Base-by-base conservation (phyloP, 371 early-diverging fungal genomes). In the Chytridiales sp. region DNA sequence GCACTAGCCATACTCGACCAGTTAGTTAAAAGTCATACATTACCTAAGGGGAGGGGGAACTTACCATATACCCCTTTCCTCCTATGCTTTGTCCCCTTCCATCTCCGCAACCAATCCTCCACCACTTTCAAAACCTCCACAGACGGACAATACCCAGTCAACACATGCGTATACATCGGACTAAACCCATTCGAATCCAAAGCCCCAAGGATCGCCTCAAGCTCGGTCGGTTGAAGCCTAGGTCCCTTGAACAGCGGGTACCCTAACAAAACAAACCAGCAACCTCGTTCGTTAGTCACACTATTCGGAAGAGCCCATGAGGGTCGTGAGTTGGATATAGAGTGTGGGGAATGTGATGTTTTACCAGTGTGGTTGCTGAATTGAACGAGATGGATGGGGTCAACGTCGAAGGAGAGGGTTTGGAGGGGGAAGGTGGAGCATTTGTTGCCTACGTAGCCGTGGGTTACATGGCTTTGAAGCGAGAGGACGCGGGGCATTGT, bases 351-450 rank as follows among this genome's bases (percentile, higher is more conserved):
- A 46, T 17, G 47, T 24, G 34, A 19, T 32, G 6, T n/a, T n/a
- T 35, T 29, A 67, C 72, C 73, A 11, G 58, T 64, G 74, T 95
- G 95, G 72, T 95, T 96, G 40, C 90, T 89, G 61, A 95, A 90
- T 62, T 89, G 92, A 39, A 96, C 95, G 0, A 94, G 89, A 79
- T 95, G 93, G 53, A 96, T 69, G 3, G 88, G 84, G 69, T 94
- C 94, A 17, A 96, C 95, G 57, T 96, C 91, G 71, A 85, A 91
- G 15, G 94, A 94, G 0, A 93, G 79, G 2, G 87, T 74, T 70
- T 94, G 94, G 22, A 96, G 80, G 0, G 97, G 94, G 65, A 94
- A 93, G 0, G 89, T 87, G 0, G 94, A 93, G 2, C 93, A 87
- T 67, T 89, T 91, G 76, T 93, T 91, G 26, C 88, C 87, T 76